Evolutionary conservation across 257 asterid species (phyloP), one percentile per base, ranked within the genome.

Genomic region (Primulina eburnea): DNA sequence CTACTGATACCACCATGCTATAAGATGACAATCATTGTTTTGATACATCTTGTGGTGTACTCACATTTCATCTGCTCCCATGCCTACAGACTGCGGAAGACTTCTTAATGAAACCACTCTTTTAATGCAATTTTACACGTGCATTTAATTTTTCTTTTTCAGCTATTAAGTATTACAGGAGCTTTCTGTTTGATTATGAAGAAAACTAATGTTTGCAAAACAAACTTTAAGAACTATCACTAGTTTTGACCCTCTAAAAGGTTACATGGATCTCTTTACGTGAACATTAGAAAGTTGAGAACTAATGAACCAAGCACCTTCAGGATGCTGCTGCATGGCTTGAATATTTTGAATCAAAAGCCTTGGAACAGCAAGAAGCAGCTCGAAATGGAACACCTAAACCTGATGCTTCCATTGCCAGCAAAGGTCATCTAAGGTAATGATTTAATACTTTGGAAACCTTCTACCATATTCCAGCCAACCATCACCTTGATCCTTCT

Each of bases 261-360:
- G 55, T 43, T 43, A 59, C 62, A 61, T 47, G 35, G 6, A 56
- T 59, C 59, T 57, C 14, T 53, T 21, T 58, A 5, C 33, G 43
- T 43, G 55, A 43, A 43, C 55, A 37, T 71, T 65, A 62, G 29
- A 53, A 17, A 12, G 37, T 24, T 18, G 35, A 52, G 61, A 60
- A 63, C 63, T 74, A 28, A 80, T 70, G 30, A 28, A 38, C 65
- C 38, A 59, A 67, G 62, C 18, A 52, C 62, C 57, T 86, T 74
- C 86, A 94, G 99, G 99, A 94, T 87, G 99, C 99, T 78, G 98
- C 98, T 78, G 98, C 99, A 50, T 94, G 99, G 99, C 99, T 89
- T 56, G 99, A 94, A 67, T 94, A 92, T 80, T 94, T 94, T 70
- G 98, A 94, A 82, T 94, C 99, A 55, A 94, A 92, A 79, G 99